These are phyloP conservation scores for Colletotrichum sp. DNA, from an alignment of 2,329 filamentous ascomycete species.

Conservation along the genomic window DNA sequence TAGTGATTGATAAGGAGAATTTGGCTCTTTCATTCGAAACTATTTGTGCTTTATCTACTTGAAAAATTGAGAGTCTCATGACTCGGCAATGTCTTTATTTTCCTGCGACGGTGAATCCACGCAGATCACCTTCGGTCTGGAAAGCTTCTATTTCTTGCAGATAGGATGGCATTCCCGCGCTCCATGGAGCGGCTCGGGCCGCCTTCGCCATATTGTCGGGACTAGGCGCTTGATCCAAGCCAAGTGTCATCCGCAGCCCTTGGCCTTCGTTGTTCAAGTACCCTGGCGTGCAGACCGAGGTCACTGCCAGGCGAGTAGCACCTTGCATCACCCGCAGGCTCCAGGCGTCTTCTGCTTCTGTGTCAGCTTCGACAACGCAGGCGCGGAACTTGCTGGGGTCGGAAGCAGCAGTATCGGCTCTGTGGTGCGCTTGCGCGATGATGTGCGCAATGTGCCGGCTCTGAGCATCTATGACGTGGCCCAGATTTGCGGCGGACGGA, in stretches of 20 bases:
- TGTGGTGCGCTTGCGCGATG: neutral
- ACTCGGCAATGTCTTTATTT: neutral
- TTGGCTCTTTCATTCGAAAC: too few species aligned
- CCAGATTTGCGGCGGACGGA: neutral
- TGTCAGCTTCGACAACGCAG: neutral
- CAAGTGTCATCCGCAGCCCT: neutral
- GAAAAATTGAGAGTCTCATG: neutral
- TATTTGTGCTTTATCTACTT: too few species aligned
- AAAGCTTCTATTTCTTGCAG: neutral
- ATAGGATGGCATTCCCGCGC: neutral
- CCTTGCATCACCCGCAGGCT: neutral
- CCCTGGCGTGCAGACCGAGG: neutral
- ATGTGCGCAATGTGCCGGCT: neutral
- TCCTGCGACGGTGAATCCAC: neutral
- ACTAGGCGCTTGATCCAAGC: neutral
- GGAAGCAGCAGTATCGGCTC: neutral
- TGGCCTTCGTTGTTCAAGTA: neutral
- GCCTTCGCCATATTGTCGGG: neutral
- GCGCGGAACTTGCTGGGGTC: accelerated
- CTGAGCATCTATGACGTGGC: neutral
- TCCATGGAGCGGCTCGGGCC: neutral
- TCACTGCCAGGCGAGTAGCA: neutral
- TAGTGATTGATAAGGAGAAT: too few species aligned
- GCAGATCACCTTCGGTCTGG: neutral
- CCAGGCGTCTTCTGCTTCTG: neutral